Base-by-base conservation (phyloP, 2,329 filamentous ascomycete species). In the Cadophora gregata region DNA sequence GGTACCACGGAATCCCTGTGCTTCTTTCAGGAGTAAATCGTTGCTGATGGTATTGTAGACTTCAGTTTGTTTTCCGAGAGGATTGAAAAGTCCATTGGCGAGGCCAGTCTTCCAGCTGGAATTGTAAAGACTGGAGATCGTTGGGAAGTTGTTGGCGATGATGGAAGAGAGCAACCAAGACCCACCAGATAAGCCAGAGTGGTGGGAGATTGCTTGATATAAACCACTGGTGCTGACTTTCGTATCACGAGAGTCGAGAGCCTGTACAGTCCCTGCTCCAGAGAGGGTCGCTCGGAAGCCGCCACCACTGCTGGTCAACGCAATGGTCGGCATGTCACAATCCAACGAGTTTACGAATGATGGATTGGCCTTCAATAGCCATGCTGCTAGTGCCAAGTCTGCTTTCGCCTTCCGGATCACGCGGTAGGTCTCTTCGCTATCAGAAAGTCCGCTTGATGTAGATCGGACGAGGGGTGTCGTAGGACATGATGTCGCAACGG, bases 221-320 rank as follows among this genome's bases (percentile, higher is more conserved):
- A 69, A 62, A 21, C 67, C 69, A 45, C 59, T 69, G 14, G 66
- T 71, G 27, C 60, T 63, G 21, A 58, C 50, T 1, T 45, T 55
- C 33, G 64, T 68, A n/a, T 72, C 73, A 10, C 71, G 66, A 14
- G 50, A 64, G 62, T 76, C 74, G 24, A 77, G 59, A 3, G 71
- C 74, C 59, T 73, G 69, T 47, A 76, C 65, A 38, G 75, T 71
- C 36, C 76, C 76, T 16, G 76, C 76, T 7, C 74, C 76, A 19
- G 65, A 70, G 19, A 78, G 68, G 19, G 76, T 68, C 5, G 75
- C 71, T 7, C 76, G 68, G 53, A 72, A 76, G 6, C 75, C 74
- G 50, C 76, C 76, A 36, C 76, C 75, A 8, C 74, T 77, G 62
- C 70, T 70, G 8, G 73, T 69, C 29, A 76, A 58, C 21, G 68